Percentiles rank a stretch among this genome's conserved stretches.
phyloP scores from a whole-genome alignment of 345 rosid species.

The Aegle marmelos region DNA sequence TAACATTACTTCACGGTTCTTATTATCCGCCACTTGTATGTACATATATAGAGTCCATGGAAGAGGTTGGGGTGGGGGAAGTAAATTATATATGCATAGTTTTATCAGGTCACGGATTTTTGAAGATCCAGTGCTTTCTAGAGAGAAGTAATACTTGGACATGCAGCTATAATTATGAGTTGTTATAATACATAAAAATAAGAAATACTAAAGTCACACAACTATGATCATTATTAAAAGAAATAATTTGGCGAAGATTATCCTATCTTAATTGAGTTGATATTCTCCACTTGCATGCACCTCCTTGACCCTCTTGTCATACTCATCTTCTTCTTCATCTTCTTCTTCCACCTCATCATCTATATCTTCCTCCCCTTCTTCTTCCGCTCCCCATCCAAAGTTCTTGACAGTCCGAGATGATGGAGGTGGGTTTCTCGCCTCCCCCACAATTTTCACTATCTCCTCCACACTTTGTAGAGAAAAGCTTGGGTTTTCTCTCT shows the following conservation, averaged over 20 bases:
- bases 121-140: background rate
- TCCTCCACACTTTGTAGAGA: conserved; percentile 79
- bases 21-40: background rate
- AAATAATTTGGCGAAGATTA: background rate
- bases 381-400: conserved; percentile 67
- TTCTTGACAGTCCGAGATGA: conserved; percentile 50
- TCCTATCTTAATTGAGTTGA: conserved; percentile 40
- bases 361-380: conserved; percentile 57
- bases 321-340: conserved; percentile 71
- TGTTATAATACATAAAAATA: conserved; percentile 18
- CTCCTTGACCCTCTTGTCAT: conserved; percentile 85
- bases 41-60: background rate
- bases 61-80: no score
- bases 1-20: background rate
- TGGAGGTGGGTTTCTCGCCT: conserved; percentile 75
- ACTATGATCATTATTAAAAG: conserved; percentile 6
- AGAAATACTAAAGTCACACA: background rate
- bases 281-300: conserved; percentile 81
- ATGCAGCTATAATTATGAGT: background rate
- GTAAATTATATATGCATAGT: background rate
- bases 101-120: background rate
- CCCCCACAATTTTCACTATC: conserved; percentile 85
- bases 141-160: background rate
- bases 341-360: conserved; percentile 63
- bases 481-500: conserved; percentile 67